phyloP scores from a whole-genome alignment of 2,329 filamentous ascomycete genomes.

The Fusarium napiforme region DNA sequence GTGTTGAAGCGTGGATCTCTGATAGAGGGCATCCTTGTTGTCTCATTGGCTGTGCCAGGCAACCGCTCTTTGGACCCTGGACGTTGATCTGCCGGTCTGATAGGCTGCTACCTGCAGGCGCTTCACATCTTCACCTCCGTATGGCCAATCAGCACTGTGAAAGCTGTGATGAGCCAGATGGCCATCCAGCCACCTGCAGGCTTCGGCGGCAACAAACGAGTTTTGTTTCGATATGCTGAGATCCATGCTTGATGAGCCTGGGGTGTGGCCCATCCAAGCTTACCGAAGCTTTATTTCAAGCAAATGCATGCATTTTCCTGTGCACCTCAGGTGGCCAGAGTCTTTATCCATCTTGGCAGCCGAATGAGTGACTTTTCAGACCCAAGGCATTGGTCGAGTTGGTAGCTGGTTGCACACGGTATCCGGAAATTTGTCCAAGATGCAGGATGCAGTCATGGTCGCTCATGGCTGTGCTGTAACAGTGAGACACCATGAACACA shows the following conservation, averaged over 20 bases:
- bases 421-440: slow-evolving; percentile 10
- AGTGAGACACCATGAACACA: slow-evolving; percentile 13
- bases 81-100: slow-evolving; percentile 37
- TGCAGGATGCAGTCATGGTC: slow-evolving; percentile 11
- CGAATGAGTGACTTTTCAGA: slow-evolving; percentile 24
- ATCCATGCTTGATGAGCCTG: slow-evolving; percentile 5
- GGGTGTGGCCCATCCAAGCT: slow-evolving; percentile 5
- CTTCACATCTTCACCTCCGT: slow-evolving; percentile 32
- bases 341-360: slow-evolving; percentile 11
- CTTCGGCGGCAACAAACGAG: slow-evolving; percentile 57
- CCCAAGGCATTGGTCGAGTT: slow-evolving; percentile 1
- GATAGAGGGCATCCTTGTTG: slow-evolving; percentile 22
- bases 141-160: slow-evolving; percentile 52
- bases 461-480: slow-evolving; percentile 9
- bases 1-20: slow-evolving; percentile 36
- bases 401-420: slow-evolving; percentile 4
- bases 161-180: slow-evolving; percentile 50
- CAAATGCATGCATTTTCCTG: slow-evolving; percentile 4
- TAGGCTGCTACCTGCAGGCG: slow-evolving; percentile 41
- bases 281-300: not conserved
- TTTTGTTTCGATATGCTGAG: slow-evolving; percentile 45
- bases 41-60: slow-evolving; percentile 34
- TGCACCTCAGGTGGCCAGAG: not conserved
- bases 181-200: slow-evolving; percentile 53
- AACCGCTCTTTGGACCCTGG: slow-evolving; percentile 31